These are phyloP conservation scores for Penicillium griseofulvum DNA, from an alignment of 2,329 filamentous ascomycete genomes.

Conservation along the genomic window DNA sequence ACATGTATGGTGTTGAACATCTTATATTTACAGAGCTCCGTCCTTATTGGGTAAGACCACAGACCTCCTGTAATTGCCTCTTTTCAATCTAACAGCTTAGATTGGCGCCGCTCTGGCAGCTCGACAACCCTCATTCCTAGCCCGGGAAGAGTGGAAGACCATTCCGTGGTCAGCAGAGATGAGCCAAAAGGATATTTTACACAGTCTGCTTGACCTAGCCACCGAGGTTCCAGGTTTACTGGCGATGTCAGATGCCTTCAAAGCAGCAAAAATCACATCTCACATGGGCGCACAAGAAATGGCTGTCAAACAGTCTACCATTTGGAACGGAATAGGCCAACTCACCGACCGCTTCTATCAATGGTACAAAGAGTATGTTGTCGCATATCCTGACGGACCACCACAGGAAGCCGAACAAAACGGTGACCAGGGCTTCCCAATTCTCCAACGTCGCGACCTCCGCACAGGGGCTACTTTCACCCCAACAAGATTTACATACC, in stretches of 20 bases:
- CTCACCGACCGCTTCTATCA: conserved; percentile 30
- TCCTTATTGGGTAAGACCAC: conserved; percentile 38
- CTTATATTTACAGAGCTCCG: conserved; percentile 39
- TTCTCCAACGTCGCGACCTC: conserved; percentile 35
- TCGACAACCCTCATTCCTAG: conserved; percentile 37
- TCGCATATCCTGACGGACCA: conserved; percentile 32
- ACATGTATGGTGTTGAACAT: conserved; percentile 42
- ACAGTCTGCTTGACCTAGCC: conserved; percentile 38
- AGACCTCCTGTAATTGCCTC: neutral
- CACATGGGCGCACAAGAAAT: conserved; percentile 32
- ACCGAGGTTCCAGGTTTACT: conserved; percentile 35
- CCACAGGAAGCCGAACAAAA: conserved; percentile 27
- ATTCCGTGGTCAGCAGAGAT: conserved; percentile 40
- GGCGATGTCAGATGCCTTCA: conserved; percentile 32
- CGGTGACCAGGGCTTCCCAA: conserved; percentile 30
- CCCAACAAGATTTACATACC: conserved; percentile 34
- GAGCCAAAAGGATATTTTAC: conserved; percentile 37
- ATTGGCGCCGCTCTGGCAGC: conserved; percentile 31
- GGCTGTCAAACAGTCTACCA: conserved; percentile 30
- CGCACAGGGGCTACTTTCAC: conserved; percentile 32
- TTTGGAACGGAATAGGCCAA: conserved; percentile 37
- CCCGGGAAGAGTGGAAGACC: conserved; percentile 39
- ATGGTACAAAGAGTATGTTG: conserved; percentile 34
- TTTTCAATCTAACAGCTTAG: conserved; percentile 15
- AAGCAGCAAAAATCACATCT: conserved; percentile 21